Base-by-base conservation (phyloP, 345 rosid species). In the Raphanus raphanistrum region DNA sequence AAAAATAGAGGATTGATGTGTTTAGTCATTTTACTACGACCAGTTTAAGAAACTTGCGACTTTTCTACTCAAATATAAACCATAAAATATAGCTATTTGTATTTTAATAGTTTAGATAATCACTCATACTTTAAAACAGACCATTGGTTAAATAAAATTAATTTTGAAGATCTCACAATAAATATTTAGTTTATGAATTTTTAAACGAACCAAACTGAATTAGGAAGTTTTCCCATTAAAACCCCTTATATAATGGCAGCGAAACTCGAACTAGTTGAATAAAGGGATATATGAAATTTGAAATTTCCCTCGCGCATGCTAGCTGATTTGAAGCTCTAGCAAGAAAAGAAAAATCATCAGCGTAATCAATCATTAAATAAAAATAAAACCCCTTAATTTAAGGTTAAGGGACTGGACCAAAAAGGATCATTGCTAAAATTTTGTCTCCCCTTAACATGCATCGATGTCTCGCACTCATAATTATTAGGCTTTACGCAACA, bases 401-500 rank as follows among this genome's bases (percentile, higher is more conserved):
- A 64, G 81, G 77, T 78, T 55, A 72, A 72, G 68, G 31, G 76
- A 78, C 72, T 78, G 81, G 68, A 72, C 72, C 76, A 78, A 72
- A 78, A 58, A 45, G 81, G 81, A 65, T 62, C 72, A 66, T 72
- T 72, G 73, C 32, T 21, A 78, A 72, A 72, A 32, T 43, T 43
- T 2, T 78, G 81, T 78, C 72, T 66, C 81, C 81, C 7, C 54
- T 72, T 72, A 31, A 72, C 72, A 78, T 78, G 76, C 81, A 78
- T 45, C 15, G 63, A 72, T 78, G 81, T 66, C 81, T 72, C 73
- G 72, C 81, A 78, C 73, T 78, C 72, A 72, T 78, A 11, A 50
- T 72, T 36, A 78, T 71, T 72, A 66, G 68, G 21, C 68, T 78
- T 72, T 78, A 78, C 77, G 81, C 81, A 78, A 78, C 73, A 78